Evolutionary conservation across 2,329 filamentous ascomycete species (phyloP).

Genomic region (Talaromyces sp.): DNA sequence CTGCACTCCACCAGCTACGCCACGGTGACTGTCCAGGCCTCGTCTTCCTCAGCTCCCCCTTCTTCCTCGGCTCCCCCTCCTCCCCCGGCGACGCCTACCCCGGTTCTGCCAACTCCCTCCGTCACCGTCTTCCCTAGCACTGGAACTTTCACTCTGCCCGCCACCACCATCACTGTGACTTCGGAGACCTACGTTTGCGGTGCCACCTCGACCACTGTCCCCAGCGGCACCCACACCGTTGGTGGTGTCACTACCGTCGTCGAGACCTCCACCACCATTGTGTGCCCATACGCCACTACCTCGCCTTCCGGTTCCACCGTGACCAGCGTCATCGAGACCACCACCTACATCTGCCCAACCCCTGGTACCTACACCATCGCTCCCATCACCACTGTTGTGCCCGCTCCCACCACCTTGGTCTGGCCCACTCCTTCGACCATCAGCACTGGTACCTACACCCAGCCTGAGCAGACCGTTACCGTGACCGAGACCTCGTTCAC

Average conservation of each 20-base stretch:
- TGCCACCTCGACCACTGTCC: conserved; percentile 57
- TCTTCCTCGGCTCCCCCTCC: conserved; percentile 21
- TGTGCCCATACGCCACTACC: conserved; percentile 64
- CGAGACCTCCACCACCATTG: conserved; percentile 59
- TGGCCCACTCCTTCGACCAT: conserved; percentile 63
- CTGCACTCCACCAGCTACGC: conserved; percentile 34
- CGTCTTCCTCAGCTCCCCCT: conserved; percentile 19
- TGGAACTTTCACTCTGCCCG: conserved; percentile 33
- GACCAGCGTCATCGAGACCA: conserved; percentile 64
- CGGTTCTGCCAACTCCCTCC: conserved; percentile 15
- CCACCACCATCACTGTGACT: conserved; percentile 48
- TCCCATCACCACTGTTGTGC: conserved; percentile 59
- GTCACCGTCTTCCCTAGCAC: conserved; percentile 12
- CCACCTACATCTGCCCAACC: conserved; percentile 67
- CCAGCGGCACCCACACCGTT: conserved; percentile 62
- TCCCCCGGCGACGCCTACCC: conserved; percentile 22
- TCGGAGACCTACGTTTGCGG: conserved; percentile 65
- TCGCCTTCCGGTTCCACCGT: conserved; percentile 53
- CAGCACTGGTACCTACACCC: conserved; percentile 67
- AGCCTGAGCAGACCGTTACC: conserved; percentile 61
- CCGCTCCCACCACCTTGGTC: conserved; percentile 48
- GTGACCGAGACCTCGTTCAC: conserved; percentile 64
- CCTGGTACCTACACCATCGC: conserved; percentile 72
- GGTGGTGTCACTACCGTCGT: conserved; percentile 71
- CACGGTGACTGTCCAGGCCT: conserved; percentile 30